These are phyloP conservation scores for Cladobotryum mycophilum DNA, from an alignment of 2,329 filamentous ascomycete genomes.

Conservation along the genomic window DNA sequence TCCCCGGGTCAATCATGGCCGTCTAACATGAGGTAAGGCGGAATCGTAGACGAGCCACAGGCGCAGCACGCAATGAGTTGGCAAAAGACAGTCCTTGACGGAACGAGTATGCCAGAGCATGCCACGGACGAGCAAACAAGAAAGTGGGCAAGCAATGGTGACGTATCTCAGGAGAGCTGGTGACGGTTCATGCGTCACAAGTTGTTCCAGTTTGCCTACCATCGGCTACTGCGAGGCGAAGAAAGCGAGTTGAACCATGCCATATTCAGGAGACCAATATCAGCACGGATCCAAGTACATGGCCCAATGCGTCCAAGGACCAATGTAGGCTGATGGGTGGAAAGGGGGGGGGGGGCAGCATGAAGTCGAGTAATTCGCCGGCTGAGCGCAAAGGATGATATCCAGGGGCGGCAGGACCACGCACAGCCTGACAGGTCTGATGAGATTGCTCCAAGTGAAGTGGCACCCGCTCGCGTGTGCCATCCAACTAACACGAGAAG, in stretches of 20 bases:
- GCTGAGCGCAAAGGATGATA: too few relatives aligned
- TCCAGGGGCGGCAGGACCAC: too few relatives aligned
- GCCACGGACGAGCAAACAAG: background rate
- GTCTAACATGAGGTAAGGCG: background rate
- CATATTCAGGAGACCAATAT: background rate
- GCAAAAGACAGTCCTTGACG: background rate
- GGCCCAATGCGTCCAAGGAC: background rate
- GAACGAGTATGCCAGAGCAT: too few relatives aligned
- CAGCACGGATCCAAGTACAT: background rate
- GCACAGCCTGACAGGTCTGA: background rate
- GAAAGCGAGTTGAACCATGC: background rate
- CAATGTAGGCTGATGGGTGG: background rate
- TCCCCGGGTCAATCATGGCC: background rate
- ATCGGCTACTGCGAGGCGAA: background rate
- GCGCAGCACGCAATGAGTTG: background rate
- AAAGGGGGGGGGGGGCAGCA: background rate
- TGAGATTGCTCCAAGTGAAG: conserved; percentile 2
- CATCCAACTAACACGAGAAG: background rate
- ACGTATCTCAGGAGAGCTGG: background rate
- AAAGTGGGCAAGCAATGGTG: background rate
- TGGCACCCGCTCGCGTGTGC: conserved; percentile 6
- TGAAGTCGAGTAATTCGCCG: background rate
- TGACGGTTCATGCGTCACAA: conserved; percentile 1
- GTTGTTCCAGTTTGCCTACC: background rate
- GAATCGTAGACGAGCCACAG: conserved; percentile 2